Base-by-base conservation (phyloP, 805 yeast species). In the Kodamaea laetipori region DNA sequence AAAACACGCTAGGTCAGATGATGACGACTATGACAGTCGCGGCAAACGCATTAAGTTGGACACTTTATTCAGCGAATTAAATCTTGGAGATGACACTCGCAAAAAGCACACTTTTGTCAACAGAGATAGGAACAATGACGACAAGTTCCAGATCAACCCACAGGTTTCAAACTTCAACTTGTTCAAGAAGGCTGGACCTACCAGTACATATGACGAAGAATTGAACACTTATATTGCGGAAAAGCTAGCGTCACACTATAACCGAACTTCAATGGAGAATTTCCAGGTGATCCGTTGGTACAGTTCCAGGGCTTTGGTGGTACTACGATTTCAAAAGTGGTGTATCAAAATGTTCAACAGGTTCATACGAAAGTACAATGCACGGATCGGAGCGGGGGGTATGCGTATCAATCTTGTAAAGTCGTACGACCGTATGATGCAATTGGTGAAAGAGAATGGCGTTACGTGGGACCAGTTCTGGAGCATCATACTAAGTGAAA, bases 251-350 rank as follows among this genome's bases (percentile, higher is more conserved):
- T 49, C 51, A 32, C 63, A 56, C 33, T 61, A 55, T 52, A 51
- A 55, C 30, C 35, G 46, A 16, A 48, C 55, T 9, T 42, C 56
- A n/a, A 34, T 43, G 16, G 48, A 52, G 6, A 53, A 55, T 17
- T 35, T 52, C 17, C 50, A 54, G 34, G 33, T 69, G 12, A 50
- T 66, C 15, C 50, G 37, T 18, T 61, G 64, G 56, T 58, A 56
- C 42, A 57, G 54, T 43, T 58, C 56, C n/a, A 39, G 49, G n/a
- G 43, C 54, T 8, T 16, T 70, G 15, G 41, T 70, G 11, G 46
- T 54, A 2, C 52, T 50, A 21, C 57, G 54, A 28, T 68, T 67
- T 46, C 69, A 69, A 44, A 28, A 40, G 34, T 71, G 76, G 76
- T 53, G 60, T 8, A 38, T 63, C 10, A 50, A 68, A 28, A 50